A percentile compares a stretch with the other conserved stretches of the same genome.
These are phyloP conservation scores for Lactifluus volemus DNA, from an alignment of 768 basidiomycete genomes.

Conservation along the genomic window DNA sequence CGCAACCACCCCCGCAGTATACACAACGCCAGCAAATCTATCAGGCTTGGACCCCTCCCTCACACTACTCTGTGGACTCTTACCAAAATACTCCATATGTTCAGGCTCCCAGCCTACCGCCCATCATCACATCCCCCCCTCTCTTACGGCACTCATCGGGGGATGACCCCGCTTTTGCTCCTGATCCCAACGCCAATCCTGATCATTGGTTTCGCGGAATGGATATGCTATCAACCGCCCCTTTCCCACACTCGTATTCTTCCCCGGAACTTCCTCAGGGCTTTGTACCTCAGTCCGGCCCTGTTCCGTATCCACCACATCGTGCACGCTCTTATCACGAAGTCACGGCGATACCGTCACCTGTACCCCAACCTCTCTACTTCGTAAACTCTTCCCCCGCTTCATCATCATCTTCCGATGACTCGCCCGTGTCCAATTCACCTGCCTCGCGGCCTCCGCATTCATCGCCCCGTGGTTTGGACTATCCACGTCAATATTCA, in stretches of 20 bases:
- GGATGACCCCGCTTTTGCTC: slow-evolving; percentile 30
- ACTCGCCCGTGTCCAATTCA: slow-evolving; percentile 1
- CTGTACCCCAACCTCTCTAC: slow-evolving; percentile 1
- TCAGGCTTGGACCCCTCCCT: slow-evolving; percentile 12
- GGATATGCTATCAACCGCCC: background rate
- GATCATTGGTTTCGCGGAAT: slow-evolving; percentile 16
- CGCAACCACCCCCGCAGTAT: background rate
- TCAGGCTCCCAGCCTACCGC: background rate
- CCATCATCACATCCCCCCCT: background rate
- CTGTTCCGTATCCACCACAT: background rate
- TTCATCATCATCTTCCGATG: slow-evolving; percentile 9
- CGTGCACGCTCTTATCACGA: slow-evolving; percentile 10
- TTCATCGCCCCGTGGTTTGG: background rate
- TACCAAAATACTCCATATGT: slow-evolving; percentile 8
- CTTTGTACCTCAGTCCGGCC: slow-evolving; percentile 7
- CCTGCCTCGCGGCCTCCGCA: background rate
- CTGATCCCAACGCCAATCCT: slow-evolving; percentile 27
- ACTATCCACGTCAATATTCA: background rate
- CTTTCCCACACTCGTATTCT: slow-evolving; percentile 7
- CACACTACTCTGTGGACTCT: slow-evolving; percentile 6
- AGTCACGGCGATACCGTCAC: background rate
- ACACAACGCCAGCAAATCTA: background rate
- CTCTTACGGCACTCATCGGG: background rate
- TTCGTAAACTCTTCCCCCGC: background rate
- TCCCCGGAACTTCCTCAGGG: slow-evolving; percentile 7